Evolutionary conservation across 805 yeast species (phyloP).

Genomic region (Jamesozyma piceae): DNA sequence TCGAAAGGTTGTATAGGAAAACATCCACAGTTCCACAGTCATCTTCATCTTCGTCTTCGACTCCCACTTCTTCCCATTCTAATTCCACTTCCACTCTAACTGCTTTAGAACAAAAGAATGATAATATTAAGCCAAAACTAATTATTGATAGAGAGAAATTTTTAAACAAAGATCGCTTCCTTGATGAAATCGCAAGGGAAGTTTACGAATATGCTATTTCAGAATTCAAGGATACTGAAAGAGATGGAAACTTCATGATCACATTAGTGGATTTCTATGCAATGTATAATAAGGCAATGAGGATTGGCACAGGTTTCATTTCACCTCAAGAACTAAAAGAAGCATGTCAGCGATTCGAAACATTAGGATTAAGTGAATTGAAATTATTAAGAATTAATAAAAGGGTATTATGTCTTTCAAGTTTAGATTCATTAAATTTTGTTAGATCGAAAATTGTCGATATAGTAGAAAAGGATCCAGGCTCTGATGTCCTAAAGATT

Average conservation of each 20-base stretch:
- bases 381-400: conserved; percentile 31
- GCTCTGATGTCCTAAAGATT: conserved; percentile 25
- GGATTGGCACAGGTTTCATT: conserved; percentile 56
- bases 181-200: conserved; percentile 69
- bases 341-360: conserved; percentile 50
- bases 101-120: conserved; percentile 2
- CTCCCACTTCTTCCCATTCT: too few relatives aligned
- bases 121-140: conserved; percentile 11
- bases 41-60: neutral
- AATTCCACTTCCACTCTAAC: conserved; percentile 2
- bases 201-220: conserved; percentile 54
- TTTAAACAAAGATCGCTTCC: conserved; percentile 34
- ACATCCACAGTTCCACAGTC: conserved; percentile 17
- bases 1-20: conserved; percentile 43
- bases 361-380: conserved; percentile 41
- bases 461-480: conserved; percentile 19
- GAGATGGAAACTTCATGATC: conserved; percentile 29
- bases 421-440: conserved; percentile 25
- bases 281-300: conserved; percentile 53
- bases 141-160: conserved; percentile 30
- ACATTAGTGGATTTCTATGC: conserved; percentile 56
- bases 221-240: conserved; percentile 44
- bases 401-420: conserved; percentile 29
- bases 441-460: conserved; percentile 22
- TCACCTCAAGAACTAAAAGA: conserved; percentile 58